Evolutionary conservation across 352 stramenopile genomes (phyloP).

Genomic region (Globisporangium camurandrum): DNA sequence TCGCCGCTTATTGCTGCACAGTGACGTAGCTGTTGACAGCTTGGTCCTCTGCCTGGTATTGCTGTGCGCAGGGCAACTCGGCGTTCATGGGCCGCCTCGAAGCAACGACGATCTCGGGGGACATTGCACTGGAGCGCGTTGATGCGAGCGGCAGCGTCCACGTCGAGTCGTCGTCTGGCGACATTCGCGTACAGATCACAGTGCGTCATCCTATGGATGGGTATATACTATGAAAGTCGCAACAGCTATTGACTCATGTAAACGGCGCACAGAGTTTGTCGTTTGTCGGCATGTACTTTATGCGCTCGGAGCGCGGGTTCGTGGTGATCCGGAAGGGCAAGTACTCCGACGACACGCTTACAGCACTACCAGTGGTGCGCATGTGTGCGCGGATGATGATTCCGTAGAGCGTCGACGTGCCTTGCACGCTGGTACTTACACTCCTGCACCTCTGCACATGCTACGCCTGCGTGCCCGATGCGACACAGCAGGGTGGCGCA

Average conservation of each 20-base stretch:
- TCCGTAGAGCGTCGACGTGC: too few species aligned
- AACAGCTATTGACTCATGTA: too few species aligned
- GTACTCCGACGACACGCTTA: conserved; percentile 41
- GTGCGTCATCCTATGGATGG: conserved; percentile 13
- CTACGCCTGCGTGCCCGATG: too few species aligned
- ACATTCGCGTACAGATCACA: conserved; percentile 47
- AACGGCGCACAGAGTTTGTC: conserved; percentile 40
- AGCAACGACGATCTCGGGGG: conserved; percentile 44
- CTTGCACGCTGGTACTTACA: too few species aligned
- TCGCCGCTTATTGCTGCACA: too few species aligned
- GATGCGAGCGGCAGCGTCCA: conserved; percentile 44
- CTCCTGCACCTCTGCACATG: too few species aligned
- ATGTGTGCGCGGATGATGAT: too few species aligned
- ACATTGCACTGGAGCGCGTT: conserved; percentile 45
- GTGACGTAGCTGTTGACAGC: not conserved
- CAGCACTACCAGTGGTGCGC: conserved; percentile 18
- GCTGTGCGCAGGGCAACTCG: conserved; percentile 29
- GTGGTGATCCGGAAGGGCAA: conserved; percentile 53
- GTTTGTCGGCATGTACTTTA: conserved; percentile 58
- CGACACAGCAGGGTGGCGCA: conserved; percentile 2
- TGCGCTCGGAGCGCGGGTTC: conserved; percentile 50
- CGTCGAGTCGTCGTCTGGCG: conserved; percentile 58
- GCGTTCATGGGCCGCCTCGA: conserved; percentile 69
- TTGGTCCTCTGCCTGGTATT: not conserved
- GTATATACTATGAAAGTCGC: too few species aligned